These are phyloP conservation scores for Aspergillus pseudoterreus DNA, from an alignment of 2,329 filamentous ascomycete genomes.

Conservation along the genomic window DNA sequence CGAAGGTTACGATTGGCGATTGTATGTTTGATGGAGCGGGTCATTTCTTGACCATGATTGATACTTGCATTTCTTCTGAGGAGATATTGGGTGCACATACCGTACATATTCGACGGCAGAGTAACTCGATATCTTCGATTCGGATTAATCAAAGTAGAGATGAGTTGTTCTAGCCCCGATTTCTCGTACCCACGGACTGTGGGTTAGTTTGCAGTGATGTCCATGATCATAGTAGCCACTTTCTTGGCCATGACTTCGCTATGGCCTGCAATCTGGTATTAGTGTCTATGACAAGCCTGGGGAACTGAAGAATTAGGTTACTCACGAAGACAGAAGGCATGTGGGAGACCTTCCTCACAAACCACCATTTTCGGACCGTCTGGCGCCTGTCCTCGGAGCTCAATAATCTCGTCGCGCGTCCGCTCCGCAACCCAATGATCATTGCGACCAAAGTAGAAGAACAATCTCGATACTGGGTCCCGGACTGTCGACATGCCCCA, in stretches of 20 bases:
- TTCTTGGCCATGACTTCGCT: conserved; percentile 50
- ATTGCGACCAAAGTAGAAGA: conserved; percentile 57
- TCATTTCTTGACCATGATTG: background rate
- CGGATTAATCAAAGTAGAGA: too few species aligned
- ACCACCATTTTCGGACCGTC: conserved; percentile 52
- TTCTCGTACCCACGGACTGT: background rate
- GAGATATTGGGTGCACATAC: background rate
- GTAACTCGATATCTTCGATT: background rate
- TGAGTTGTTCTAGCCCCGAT: too few species aligned
- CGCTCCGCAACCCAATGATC: conserved; percentile 61
- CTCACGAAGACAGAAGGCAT: conserved; percentile 57
- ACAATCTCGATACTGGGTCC: conserved; percentile 43
- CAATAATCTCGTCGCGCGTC: conserved; percentile 55
- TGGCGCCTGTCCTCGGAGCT: conserved; percentile 32
- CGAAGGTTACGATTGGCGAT: background rate
- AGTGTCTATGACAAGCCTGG: too few species aligned
- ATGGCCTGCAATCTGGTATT: conserved; percentile 24
- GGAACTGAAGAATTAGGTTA: background rate
- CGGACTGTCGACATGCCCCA: conserved; percentile 48
- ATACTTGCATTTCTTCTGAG: background rate
- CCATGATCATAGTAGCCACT: conserved; percentile 46
- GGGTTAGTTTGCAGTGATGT: conserved; percentile 27
- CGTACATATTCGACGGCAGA: background rate
- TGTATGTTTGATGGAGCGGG: background rate
- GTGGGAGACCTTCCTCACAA: conserved; percentile 52